Conservation (phyloP, 1,284 basidiomycete genomes). For the Stereum hirsutum region DNA sequence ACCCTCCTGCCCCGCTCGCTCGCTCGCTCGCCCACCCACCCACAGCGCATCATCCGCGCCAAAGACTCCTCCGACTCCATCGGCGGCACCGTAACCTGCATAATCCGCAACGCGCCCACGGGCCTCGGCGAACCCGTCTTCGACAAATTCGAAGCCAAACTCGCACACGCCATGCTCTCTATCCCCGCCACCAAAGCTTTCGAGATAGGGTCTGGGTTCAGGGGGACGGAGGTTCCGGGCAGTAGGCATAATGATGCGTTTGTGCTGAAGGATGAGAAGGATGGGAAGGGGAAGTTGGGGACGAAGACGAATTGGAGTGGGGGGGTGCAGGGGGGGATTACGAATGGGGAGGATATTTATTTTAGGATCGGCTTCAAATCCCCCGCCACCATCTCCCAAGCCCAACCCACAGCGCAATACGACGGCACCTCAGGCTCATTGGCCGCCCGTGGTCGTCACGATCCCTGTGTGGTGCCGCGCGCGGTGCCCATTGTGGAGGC, state of each 20-base stretch:
- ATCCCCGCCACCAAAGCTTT: conserved; percentile 99
- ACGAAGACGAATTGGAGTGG: conserved; percentile 96
- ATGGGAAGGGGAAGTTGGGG: conserved; percentile 69
- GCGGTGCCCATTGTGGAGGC: conserved; percentile 98
- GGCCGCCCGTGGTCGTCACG: conserved; percentile 89
- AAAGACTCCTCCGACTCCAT: conserved; percentile 92
- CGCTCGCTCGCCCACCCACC: too few species aligned
- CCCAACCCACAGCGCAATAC: conserved; percentile 88
- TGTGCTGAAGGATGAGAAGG: conserved; percentile 43
- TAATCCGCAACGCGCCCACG: conserved; percentile 83
- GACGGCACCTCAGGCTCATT: conserved; percentile 84
- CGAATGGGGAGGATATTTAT: conserved; percentile 97
- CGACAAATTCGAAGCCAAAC: conserved; percentile 95
- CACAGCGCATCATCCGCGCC: conserved; percentile 85
- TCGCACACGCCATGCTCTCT: conserved; percentile 97
- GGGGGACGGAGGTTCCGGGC: conserved; percentile 92
- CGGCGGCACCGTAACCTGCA: conserved; percentile 95
- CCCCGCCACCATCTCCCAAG: conserved; percentile 94
- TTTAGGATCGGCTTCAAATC: conserved; percentile 99
- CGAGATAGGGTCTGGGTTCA: conserved; percentile 96
- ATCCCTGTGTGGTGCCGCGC: conserved; percentile 96
- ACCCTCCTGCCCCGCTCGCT: conserved; percentile 7
- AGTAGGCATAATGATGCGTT: conserved; percentile 93
- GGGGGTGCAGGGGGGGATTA: conserved; percentile 96
- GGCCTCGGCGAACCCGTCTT: conserved; percentile 98